Percentiles rank a stretch among this genome's conserved stretches.
These are phyloP conservation scores for Leptomonas pyrrhocoris DNA, from an alignment of 208 protist genomes.

Conservation along the genomic window DNA sequence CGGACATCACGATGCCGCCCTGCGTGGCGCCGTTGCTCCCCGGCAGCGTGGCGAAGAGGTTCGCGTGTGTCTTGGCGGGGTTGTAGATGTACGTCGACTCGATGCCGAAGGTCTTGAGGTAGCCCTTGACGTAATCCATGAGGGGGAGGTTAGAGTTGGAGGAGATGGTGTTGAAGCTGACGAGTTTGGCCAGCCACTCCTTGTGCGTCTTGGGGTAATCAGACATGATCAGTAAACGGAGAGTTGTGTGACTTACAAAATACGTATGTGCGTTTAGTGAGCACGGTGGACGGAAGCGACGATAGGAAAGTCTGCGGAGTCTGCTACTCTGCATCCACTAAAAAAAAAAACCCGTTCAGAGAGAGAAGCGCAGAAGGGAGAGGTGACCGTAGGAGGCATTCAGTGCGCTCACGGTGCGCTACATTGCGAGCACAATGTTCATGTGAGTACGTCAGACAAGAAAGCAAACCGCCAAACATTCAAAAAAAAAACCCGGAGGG, in stretches of 20 bases:
- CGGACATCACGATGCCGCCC: conserved; percentile 59
- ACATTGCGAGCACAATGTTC: too few relatives aligned
- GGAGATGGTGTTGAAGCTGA: conserved; percentile 38
- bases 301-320: too few relatives aligned
- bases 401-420: too few relatives aligned
- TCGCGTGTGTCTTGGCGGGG: conserved; percentile 47
- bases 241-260: not conserved
- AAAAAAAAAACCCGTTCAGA: too few relatives aligned
- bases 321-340: too few relatives aligned
- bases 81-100: conserved; percentile 44
- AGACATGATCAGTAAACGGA: not conserved
- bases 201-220: conserved; percentile 10
- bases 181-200: conserved; percentile 56
- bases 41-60: conserved; percentile 64
- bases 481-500: too few relatives aligned
- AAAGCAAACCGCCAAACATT: too few relatives aligned
- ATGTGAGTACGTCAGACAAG: too few relatives aligned
- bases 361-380: too few relatives aligned
- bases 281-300: too few relatives aligned
- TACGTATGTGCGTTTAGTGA: not conserved
- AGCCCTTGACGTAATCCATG: conserved; percentile 37
- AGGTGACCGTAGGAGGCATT: too few relatives aligned
- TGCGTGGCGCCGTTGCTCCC: conserved; percentile 39
- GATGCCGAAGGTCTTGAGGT: too few relatives aligned
- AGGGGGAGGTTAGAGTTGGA: conserved; percentile 8